These are phyloP conservation scores for Lasiosphaeria ovina DNA, from an alignment of 495 filamentous ascomycete species.

Conservation along the genomic window DNA sequence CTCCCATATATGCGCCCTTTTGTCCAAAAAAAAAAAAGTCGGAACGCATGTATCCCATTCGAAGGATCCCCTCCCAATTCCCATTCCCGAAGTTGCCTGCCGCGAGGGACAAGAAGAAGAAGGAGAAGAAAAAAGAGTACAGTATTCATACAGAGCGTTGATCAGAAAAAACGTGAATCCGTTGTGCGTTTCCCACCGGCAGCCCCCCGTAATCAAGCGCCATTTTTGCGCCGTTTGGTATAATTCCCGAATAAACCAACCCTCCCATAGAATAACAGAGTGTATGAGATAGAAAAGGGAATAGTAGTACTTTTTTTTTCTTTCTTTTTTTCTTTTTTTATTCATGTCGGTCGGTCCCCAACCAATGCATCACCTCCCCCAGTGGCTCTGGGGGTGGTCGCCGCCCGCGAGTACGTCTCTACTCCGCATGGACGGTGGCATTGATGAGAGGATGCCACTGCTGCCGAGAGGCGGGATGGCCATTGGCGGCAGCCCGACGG, in stretches of 20 bases:
- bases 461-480: slow-evolving; percentile 39
- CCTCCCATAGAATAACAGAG: not conserved
- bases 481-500: slow-evolving; percentile 41
- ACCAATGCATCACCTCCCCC: slow-evolving; percentile 25
- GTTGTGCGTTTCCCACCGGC: not conserved
- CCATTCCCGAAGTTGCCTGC: not conserved
- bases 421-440: slow-evolving; percentile 37
- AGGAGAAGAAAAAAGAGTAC: not conserved
- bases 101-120: not conserved
- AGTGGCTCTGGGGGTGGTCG: slow-evolving; percentile 23
- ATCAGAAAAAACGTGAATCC: not conserved
- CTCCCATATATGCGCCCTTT: too few species aligned
- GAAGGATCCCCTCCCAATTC: not conserved
- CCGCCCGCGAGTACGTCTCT: slow-evolving; percentile 16
- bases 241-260: not conserved
- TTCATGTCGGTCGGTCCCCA: too few species aligned
- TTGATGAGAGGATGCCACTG: slow-evolving; percentile 34
- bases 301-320: not conserved
- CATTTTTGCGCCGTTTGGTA: not conserved
- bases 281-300: not conserved
- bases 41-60: not conserved
- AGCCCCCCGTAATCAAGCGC: not conserved
- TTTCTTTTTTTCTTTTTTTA: not conserved
- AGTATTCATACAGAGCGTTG: slow-evolving; percentile 4
- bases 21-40: too few species aligned